phyloP scores from a whole-genome alignment of 805 yeast species.

The Schwanniomyces occidentalis region DNA sequence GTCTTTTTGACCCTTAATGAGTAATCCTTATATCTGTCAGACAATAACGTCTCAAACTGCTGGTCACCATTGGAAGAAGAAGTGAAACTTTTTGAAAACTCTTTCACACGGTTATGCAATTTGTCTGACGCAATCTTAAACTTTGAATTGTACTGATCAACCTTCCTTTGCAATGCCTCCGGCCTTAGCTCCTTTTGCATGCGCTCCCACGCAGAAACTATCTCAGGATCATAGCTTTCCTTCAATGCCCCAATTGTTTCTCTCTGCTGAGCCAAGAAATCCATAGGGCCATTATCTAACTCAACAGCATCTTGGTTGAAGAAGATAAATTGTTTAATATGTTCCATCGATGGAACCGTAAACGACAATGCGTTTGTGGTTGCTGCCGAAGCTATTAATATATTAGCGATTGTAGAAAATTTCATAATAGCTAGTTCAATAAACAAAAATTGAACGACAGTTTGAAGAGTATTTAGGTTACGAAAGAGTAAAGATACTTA shows the following conservation, averaged over 20 bases:
- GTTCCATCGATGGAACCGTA: not conserved
- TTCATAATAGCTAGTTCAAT: too few relatives aligned
- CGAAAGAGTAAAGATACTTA: too few relatives aligned
- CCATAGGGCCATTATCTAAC: not conserved
- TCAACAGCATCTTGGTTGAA: slow-evolving; percentile 2
- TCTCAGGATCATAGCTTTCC: slow-evolving; percentile 8
- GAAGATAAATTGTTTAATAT: slow-evolving; percentile 9
- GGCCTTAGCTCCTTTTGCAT: slow-evolving; percentile 11
- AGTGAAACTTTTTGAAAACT: slow-evolving; percentile 1
- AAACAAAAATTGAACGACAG: too few relatives aligned
- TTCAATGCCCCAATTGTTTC: slow-evolving; percentile 4
- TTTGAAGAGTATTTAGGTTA: too few relatives aligned
- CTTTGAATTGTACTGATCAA: slow-evolving; percentile 9
- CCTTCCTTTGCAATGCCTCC: slow-evolving; percentile 7
- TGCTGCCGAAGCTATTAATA: slow-evolving; percentile 8
- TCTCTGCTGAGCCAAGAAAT: slow-evolving; percentile 1
- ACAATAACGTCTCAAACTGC: slow-evolving; percentile 18
- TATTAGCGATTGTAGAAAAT: slow-evolving; percentile 7
- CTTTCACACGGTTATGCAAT: slow-evolving; percentile 11
- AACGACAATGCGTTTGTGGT: slow-evolving; percentile 10
- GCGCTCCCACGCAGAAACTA: slow-evolving; percentile 17
- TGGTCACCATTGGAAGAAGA: not conserved
- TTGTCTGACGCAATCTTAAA: slow-evolving; percentile 4
- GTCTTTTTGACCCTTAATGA: slow-evolving; percentile 31
- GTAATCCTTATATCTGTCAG: slow-evolving; percentile 24